phyloP scores from a whole-genome alignment of 2,329 filamentous ascomycete species.

The Colletotrichum endophyticum region DNA sequence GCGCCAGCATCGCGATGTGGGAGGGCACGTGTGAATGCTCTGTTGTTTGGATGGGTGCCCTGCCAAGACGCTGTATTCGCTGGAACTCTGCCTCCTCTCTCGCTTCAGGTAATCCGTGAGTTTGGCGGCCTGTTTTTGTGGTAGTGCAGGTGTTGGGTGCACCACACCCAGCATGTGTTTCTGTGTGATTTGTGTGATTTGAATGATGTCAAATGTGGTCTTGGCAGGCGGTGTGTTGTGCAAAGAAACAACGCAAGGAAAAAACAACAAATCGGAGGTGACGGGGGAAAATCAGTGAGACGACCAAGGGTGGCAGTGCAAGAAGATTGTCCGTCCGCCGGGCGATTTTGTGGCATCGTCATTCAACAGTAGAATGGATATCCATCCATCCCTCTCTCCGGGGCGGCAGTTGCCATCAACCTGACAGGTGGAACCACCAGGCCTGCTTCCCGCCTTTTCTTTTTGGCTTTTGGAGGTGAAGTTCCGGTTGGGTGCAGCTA shows the following conservation, averaged over 20 bases:
- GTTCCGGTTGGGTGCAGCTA: not conserved
- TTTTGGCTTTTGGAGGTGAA: not conserved
- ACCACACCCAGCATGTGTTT: not conserved
- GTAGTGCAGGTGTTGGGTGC: not conserved
- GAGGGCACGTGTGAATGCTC: not conserved
- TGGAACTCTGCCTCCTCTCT: not conserved
- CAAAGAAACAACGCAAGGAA: not conserved
- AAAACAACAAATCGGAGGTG: constrained; percentile 2
- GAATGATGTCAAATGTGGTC: constrained; percentile 10
- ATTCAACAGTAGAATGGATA: not conserved
- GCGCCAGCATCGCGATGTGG: not conserved
- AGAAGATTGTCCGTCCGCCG: not conserved
- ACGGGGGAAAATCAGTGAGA: not conserved
- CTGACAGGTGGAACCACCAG: not conserved
- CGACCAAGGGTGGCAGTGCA: constrained; percentile 15
- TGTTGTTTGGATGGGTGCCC: not conserved
- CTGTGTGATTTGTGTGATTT: constrained; percentile 4
- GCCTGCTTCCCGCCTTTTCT: not conserved
- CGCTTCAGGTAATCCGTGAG: not conserved
- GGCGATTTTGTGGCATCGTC: not conserved
- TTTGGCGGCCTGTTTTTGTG: not conserved
- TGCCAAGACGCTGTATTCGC: not conserved
- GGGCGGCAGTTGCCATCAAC: not conserved
- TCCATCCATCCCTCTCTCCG: not conserved
- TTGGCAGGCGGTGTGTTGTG: constrained; percentile 3